Base-by-base conservation (phyloP, 768 basidiomycete genomes). In the Kondoa subrosea region DNA sequence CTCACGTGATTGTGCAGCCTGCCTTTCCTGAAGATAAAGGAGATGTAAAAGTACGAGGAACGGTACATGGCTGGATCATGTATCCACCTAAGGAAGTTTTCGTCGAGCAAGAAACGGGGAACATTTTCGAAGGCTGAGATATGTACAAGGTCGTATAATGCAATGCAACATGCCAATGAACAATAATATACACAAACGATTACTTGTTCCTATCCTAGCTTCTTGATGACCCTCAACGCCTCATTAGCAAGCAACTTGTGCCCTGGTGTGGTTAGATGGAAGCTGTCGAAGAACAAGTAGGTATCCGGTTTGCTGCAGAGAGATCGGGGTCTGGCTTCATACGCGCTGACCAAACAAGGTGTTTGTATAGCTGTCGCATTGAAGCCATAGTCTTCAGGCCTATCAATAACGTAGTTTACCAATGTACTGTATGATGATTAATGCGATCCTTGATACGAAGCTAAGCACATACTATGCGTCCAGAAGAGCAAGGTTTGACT, bases 1-100 rank as follows among this genome's bases (percentile, higher is more conserved):
- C 2, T 25, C 17, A 4, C 3, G 34, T 31, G 1, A n/a, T n/a
- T 26, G n/a, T 3, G 3, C 64, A 75, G 74, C 72, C 74, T 0
- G 74, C 74, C 27, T 75, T 75, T 65, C 74, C 74, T 1, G 74
- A 75, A 50, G 74, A 75, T 31, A 71, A 62, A 0, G 30, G 61
- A 17, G 72, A 75, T 31, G 50, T 75, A 1, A 64, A 64, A 1
- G 62, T 73, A 2, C 60, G 74, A 1, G 57, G 69, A 3, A 75
- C 74, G 30, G 74, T 75, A n/a, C 73, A 75, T 40, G 74, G 74
- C 1, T 75, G 25, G 34, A 66, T 64, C 33, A 59, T 73, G n/a
- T 69, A 68, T 21, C 64, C 64, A 14, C 64, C 64, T 21, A 50
- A 21, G 40, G 21, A 21, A 8, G 40, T 50, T 8, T 50, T 8